phyloP scores from a whole-genome alignment of 1,284 basidiomycete genomes.

The Malassezia yamatoensis region DNA sequence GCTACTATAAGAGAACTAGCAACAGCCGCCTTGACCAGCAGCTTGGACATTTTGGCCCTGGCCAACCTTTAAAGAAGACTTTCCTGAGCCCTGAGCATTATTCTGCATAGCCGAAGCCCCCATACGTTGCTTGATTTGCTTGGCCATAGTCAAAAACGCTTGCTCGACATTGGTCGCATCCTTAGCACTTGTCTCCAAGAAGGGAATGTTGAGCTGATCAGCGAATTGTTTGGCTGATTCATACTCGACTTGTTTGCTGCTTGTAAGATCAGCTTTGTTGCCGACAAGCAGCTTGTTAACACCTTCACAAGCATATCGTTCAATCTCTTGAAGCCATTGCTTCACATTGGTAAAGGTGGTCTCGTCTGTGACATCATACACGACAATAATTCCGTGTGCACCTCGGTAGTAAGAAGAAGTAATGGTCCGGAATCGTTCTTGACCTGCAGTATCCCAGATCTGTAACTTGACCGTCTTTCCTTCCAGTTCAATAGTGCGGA shows the following conservation, averaged over 20 bases:
- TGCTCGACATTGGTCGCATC: conserved; percentile 52
- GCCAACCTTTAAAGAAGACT: conserved; percentile 45
- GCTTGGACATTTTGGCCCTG: conserved; percentile 42
- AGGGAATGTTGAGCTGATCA: conserved; percentile 47
- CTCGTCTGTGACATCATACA: conserved; percentile 93
- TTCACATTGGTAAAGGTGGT: conserved; percentile 96
- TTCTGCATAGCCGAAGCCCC: conserved; percentile 38
- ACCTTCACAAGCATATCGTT: conserved; percentile 95
- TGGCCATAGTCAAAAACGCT: conserved; percentile 52
- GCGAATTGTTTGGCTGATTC: conserved; percentile 72
- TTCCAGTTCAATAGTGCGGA: conserved; percentile 97
- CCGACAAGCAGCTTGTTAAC: conserved; percentile 97
- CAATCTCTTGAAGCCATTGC: conserved; percentile 99
- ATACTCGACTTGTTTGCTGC: conserved; percentile 99
- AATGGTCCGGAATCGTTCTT: conserved; percentile 59
- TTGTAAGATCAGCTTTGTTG: conserved; percentile 93
- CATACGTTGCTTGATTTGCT: conserved; percentile 49
- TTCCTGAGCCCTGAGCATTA: conserved; percentile 32
- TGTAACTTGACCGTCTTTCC: conserved; percentile 99
- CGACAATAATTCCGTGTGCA: conserved; percentile 88
- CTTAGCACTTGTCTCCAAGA: conserved; percentile 52
- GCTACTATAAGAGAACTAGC: conserved; percentile 17
- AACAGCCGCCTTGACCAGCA: conserved; percentile 40
- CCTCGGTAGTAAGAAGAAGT: conserved; percentile 85
- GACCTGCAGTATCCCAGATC: conserved; percentile 57